Evolutionary conservation across 805 yeast species (phyloP).

Genomic region (Candida khao-thaluensis): DNA sequence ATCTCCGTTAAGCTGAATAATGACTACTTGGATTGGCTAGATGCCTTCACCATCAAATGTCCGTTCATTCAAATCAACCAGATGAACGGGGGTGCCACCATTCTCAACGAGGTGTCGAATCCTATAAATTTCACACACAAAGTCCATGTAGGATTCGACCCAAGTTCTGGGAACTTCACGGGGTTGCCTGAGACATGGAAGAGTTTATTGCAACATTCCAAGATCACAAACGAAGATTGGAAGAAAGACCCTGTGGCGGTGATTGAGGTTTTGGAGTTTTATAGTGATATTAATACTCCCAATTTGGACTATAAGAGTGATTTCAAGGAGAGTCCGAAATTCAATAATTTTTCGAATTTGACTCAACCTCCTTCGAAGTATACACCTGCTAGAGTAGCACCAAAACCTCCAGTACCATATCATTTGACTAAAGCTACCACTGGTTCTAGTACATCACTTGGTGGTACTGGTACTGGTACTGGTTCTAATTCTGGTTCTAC

Average conservation of each 20-base stretch:
- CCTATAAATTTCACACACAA: slow-evolving; percentile 95
- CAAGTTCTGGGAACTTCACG: slow-evolving; percentile 60
- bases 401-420: slow-evolving; percentile 45
- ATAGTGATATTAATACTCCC: slow-evolving; percentile 32
- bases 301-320: slow-evolving; percentile 7
- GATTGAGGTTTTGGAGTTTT: slow-evolving; percentile 58
- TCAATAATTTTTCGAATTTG: slow-evolving; percentile 13
- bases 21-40: slow-evolving; percentile 88
- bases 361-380: slow-evolving; percentile 20
- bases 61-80: slow-evolving; percentile 46
- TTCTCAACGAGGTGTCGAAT: slow-evolving; percentile 58
- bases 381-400: slow-evolving; percentile 41
- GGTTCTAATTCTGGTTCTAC: slow-evolving; percentile 1
- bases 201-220: slow-evolving; percentile 53
- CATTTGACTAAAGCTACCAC: slow-evolving; percentile 25
- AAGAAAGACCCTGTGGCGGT: slow-evolving; percentile 65
- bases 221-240: slow-evolving; percentile 61
- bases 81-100: background rate
- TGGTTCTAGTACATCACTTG: slow-evolving; percentile 1
- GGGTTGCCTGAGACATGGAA: slow-evolving; percentile 61
- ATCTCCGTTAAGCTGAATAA: slow-evolving; percentile 75
- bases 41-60: slow-evolving; percentile 76
- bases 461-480: slow-evolving; percentile 1
- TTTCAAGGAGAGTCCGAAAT: slow-evolving; percentile 9
- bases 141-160: slow-evolving; percentile 86